Evolutionary conservation across 495 filamentous ascomycete species (phyloP).

Genomic region (Annulohypoxylon stygium): DNA sequence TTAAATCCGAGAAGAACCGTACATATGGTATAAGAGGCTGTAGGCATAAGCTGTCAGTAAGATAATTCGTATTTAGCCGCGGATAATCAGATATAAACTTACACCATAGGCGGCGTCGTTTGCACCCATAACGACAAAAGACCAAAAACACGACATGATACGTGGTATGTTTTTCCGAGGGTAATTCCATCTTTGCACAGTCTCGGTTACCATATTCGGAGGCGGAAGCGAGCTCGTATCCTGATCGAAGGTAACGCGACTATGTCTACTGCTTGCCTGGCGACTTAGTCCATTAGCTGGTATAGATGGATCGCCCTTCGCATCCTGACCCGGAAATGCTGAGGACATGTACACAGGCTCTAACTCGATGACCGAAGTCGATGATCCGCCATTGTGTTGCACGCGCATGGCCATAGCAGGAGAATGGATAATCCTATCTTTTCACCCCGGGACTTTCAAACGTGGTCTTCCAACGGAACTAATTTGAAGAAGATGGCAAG

Average conservation of each 20-base stretch:
- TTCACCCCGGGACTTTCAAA: background rate
- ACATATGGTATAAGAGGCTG: conserved; percentile 72
- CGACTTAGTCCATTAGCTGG: conserved; percentile 9
- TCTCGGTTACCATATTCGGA: conserved; percentile 21
- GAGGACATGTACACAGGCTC: conserved; percentile 39
- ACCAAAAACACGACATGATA: conserved; percentile 74
- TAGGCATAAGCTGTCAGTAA: conserved; percentile 29
- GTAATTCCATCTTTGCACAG: conserved; percentile 75
- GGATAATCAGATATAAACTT: conserved; percentile 49
- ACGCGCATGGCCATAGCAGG: conserved; percentile 33
- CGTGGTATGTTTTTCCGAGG: conserved; percentile 75
- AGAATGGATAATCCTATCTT: background rate
- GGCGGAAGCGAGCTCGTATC: conserved; percentile 27
- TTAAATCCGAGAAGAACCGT: conserved; percentile 56
- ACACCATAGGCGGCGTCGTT: conserved; percentile 88
- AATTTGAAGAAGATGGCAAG: background rate
- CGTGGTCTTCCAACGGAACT: background rate
- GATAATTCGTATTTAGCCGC: background rate
- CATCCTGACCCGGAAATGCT: conserved; percentile 25
- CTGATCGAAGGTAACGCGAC: conserved; percentile 26
- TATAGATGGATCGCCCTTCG: background rate
- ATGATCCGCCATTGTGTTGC: conserved; percentile 41
- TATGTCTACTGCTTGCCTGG: conserved; percentile 16
- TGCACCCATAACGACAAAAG: conserved; percentile 82
- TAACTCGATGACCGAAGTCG: conserved; percentile 47